Percentiles rank a stretch among this genome's conserved stretches.
Conservation (phyloP, 2,329 filamentous ascomycete genomes). For the Fusarium clavum region DNA sequence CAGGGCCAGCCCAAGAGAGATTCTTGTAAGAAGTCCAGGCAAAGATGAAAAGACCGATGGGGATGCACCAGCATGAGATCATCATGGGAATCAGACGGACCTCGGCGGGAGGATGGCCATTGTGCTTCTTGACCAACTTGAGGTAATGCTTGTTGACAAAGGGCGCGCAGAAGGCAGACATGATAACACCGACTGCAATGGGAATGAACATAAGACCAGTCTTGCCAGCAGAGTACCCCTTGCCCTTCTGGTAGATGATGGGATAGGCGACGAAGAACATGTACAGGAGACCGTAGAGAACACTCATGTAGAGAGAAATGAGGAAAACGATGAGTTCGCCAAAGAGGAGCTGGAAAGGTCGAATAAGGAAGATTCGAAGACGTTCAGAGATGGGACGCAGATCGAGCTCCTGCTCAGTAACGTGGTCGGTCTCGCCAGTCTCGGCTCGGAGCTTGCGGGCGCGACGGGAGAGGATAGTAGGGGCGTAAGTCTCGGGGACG, state of each 20-base stretch:
- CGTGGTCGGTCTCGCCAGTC: conserved; percentile 74
- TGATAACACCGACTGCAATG: conserved; percentile 78
- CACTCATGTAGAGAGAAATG: conserved; percentile 86
- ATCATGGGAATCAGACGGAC: conserved; percentile 86
- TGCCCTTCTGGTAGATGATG: conserved; percentile 80
- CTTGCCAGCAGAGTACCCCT: conserved; percentile 78
- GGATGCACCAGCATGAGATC: conserved; percentile 77
- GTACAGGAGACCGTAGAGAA: conserved; percentile 79
- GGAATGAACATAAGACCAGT: conserved; percentile 92
- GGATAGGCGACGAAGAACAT: conserved; percentile 81
- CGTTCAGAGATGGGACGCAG: conserved; percentile 74
- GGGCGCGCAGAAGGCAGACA: conserved; percentile 74
- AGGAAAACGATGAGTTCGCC: conserved; percentile 86
- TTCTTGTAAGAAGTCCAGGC: conserved; percentile 72
- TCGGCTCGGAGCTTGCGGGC: conserved; percentile 78
- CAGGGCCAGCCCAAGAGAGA: conserved; percentile 77
- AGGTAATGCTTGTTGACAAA: conserved; percentile 86
- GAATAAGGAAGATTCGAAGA: conserved; percentile 78
- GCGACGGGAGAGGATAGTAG: conserved; percentile 76
- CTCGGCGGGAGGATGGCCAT: conserved; percentile 81
- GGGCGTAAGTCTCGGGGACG: conserved; percentile 90
- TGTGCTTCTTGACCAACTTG: conserved; percentile 68
- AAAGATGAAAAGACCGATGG: conserved; percentile 68
- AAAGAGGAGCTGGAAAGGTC: conserved; percentile 88
- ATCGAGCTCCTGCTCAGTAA: conserved; percentile 86